Percentiles rank a stretch among this genome's conserved stretches.
Conservation (phyloP, 78 protist species). For the Dictyostelium citrinum region DNA sequence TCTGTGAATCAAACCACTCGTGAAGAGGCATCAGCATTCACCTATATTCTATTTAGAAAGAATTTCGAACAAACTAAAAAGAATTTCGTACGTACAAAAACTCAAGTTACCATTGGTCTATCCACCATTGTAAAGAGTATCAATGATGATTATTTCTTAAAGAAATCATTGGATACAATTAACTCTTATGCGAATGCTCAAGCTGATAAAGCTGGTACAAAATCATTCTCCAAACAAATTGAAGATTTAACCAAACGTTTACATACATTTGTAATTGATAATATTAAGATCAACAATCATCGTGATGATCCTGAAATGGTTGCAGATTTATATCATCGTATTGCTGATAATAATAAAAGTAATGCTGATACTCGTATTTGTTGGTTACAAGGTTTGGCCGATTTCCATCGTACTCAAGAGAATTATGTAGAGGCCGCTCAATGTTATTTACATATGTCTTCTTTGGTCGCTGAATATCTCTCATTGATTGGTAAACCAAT, state of each 20-base stretch:
- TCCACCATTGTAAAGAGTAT: slow-evolving; percentile 28
- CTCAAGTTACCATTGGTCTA: slow-evolving; percentile 63
- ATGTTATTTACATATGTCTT: slow-evolving; percentile 68
- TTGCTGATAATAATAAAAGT: slow-evolving; percentile 51
- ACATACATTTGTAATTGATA: slow-evolving; percentile 75
- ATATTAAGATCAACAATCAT: slow-evolving; percentile 66
- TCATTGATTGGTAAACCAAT: slow-evolving; percentile 33
- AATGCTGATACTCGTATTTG: slow-evolving; percentile 63
- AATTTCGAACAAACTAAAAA: slow-evolving; percentile 65
- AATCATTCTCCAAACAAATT: slow-evolving; percentile 69
- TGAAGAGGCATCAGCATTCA: slow-evolving; percentile 70
- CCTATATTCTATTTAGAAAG: slow-evolving; percentile 54
- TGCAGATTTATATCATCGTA: slow-evolving; percentile 69
- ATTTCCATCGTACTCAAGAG: slow-evolving; percentile 51
- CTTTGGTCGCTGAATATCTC: slow-evolving; percentile 63
- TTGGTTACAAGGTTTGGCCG: slow-evolving; percentile 66
- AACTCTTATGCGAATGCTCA: slow-evolving; percentile 32
- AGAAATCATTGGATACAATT: slow-evolving; percentile 47
- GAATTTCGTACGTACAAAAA: slow-evolving; percentile 68
- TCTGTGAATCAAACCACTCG: slow-evolving; percentile 39
- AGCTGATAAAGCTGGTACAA: slow-evolving; percentile 51
- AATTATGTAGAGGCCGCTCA: slow-evolving; percentile 73
- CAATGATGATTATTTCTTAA: slow-evolving; percentile 42
- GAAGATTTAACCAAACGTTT: slow-evolving; percentile 74
- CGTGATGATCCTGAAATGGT: slow-evolving; percentile 79